phyloP scores from a whole-genome alignment of 768 basidiomycete genomes.

The Auriscalpium orientale region DNA sequence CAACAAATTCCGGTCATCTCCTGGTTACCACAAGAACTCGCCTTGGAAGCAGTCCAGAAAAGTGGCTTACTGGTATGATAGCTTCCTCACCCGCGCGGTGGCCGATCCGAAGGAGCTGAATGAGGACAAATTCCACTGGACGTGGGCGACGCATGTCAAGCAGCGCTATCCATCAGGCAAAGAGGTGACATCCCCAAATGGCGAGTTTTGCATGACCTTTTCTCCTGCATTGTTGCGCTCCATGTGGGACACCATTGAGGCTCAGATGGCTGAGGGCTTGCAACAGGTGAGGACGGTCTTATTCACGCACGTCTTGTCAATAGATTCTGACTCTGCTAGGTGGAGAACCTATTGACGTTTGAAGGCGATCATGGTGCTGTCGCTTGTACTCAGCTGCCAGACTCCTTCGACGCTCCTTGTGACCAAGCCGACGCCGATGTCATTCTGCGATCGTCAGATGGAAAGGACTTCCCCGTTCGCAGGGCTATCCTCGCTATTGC shows the following conservation, averaged over 20 bases:
- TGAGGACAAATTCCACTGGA: neutral
- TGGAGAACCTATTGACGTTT: neutral
- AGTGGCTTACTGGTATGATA: neutral
- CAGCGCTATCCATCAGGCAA: too few species aligned
- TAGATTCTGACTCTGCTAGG: neutral
- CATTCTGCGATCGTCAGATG: slow-evolving; percentile 5
- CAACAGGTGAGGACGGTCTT: too few species aligned
- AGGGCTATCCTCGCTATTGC: slow-evolving; percentile 6
- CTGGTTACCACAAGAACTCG: neutral
- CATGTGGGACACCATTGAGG: too few species aligned
- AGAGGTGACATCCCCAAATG: too few species aligned
- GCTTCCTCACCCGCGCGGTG: neutral
- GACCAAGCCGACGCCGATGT: slow-evolving; percentile 4
- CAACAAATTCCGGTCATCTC: neutral
- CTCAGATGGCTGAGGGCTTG: too few species aligned
- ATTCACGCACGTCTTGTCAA: neutral
- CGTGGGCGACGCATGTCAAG: too few species aligned
- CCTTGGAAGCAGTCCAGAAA: neutral
- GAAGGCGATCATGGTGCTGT: neutral
- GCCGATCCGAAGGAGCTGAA: neutral
- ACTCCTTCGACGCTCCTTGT: neutral
- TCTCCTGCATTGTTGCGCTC: too few species aligned
- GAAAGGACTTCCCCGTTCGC: slow-evolving; percentile 10
- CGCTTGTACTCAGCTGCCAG: neutral
- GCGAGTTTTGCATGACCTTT: too few species aligned